Percentiles rank a stretch among this genome's conserved stretches.
Evolutionary conservation across 192 early-diverging fungal species (phyloP).

Genomic region (Borealophlyctis nickersoniae): DNA sequence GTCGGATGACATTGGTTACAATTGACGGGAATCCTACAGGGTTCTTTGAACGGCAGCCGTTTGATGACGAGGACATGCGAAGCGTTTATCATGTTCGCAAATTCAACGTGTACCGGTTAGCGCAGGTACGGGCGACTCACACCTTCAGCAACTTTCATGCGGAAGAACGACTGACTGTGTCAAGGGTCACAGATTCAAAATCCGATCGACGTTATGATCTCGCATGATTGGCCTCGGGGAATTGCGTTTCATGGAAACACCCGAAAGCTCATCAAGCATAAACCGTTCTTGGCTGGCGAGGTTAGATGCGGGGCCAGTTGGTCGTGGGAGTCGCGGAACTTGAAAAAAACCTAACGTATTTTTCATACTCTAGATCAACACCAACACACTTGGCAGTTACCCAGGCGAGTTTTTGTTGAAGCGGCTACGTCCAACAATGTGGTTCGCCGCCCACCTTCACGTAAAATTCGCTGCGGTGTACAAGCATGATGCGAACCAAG

Average conservation of each 20-base stretch:
- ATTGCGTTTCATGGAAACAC: constrained; percentile 80
- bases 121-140: constrained; percentile 63
- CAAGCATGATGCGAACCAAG: constrained; percentile 27
- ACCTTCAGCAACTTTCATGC: not conserved
- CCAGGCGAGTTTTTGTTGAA: constrained; percentile 71
- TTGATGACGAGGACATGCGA: constrained; percentile 55
- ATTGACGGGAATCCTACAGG: constrained; percentile 47
- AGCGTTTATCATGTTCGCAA: constrained; percentile 85
- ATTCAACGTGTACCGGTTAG: constrained; percentile 77
- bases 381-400: constrained; percentile 72
- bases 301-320: constrained; percentile 45
- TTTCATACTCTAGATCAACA: constrained; percentile 49
- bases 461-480: constrained; percentile 80
- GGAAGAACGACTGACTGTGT: not conserved
- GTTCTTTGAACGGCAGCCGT: constrained; percentile 79
- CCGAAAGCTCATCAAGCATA: constrained; percentile 53
- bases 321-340: not conserved
- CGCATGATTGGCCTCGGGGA: constrained; percentile 94
- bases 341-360: constrained; percentile 6
- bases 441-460: constrained; percentile 97
- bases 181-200: constrained; percentile 51
- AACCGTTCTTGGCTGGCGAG: constrained; percentile 75
- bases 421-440: constrained; percentile 75
- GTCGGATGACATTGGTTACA: too few relatives aligned
- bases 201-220: constrained; percentile 85